phyloP scores from a whole-genome alignment of 805 yeast species.

The Candida khao-thaluensis region DNA sequence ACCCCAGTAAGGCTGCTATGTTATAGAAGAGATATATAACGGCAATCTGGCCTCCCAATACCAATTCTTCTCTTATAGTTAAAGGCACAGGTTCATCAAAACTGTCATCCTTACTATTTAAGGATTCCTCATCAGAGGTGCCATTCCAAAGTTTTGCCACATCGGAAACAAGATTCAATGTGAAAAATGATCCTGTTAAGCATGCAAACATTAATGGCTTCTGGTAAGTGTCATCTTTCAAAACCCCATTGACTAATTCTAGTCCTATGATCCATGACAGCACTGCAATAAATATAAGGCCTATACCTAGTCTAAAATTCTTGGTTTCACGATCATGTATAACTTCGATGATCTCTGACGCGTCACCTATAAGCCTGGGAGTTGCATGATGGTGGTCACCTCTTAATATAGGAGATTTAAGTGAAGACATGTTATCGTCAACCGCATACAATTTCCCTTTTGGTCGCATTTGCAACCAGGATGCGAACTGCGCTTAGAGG shows the following conservation, averaged over 20 bases:
- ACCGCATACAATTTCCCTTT: slow-evolving; percentile 8
- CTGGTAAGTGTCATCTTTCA: slow-evolving; percentile 47
- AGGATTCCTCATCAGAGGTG: neutral
- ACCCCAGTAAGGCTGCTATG: slow-evolving; percentile 38
- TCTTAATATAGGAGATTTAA: slow-evolving; percentile 14
- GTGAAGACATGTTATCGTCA: slow-evolving; percentile 1
- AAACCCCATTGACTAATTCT: slow-evolving; percentile 48
- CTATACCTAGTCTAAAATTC: slow-evolving; percentile 45
- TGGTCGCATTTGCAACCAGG: slow-evolving; percentile 2
- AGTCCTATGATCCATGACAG: slow-evolving; percentile 49
- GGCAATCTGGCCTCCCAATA: slow-evolving; percentile 40
- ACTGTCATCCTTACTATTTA: slow-evolving; percentile 1
- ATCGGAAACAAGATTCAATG: slow-evolving; percentile 46
- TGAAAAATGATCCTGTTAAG: slow-evolving; percentile 48
- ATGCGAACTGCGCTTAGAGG: neutral
- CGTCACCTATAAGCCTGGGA: slow-evolving; percentile 8
- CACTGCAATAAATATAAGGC: slow-evolving; percentile 41
- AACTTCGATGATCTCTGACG: slow-evolving; percentile 28
- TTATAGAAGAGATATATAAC: slow-evolving; percentile 44
- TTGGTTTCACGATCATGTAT: slow-evolving; percentile 42
- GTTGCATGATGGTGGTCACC: slow-evolving; percentile 7
- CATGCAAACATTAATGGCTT: slow-evolving; percentile 51
- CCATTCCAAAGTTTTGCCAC: slow-evolving; percentile 5
- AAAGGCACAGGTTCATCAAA: slow-evolving; percentile 16
- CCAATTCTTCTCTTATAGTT: slow-evolving; percentile 27